Evolutionary conservation across 1,139 yeast species (phyloP), one percentile per base, ranked within the genome.

Genomic region (Geotrichum cucujoidarum): DNA sequence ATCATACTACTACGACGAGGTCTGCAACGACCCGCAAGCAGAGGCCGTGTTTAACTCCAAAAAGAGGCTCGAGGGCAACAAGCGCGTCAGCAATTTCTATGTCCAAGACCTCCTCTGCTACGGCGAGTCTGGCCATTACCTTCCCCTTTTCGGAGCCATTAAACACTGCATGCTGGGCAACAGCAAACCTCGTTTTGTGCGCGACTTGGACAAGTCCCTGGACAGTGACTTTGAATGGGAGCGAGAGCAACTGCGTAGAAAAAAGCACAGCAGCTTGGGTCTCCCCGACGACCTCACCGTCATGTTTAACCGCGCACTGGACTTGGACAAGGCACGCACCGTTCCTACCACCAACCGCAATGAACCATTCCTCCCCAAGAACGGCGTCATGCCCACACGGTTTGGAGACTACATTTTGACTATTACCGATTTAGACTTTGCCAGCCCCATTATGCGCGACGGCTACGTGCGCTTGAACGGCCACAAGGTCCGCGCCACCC

Each of bases 391-490:
- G 3, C 46, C 40, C 1, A 37, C 47, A 13, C 37, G 22, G 13
- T 18, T 11, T 25, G 42, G 49, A n/a, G 45, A 40, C 27, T 45
- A 18, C 20, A 18, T 45, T n/a, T 14, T 45, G 7, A 31, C 38
- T 7, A 30, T 45, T 13, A 32, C 42, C 2, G 11, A 21, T 7
- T 34, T 45, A 4, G 45, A 45, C 14, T 40, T 45, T 30, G 49
- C 24, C 10, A 40, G 40, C 8, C 49, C 49, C 1, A 45, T 45
- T 30, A 29, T 45, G 1, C 29, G 25, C 2, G 49, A 45, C 22
- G 45, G 49, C 7, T 35, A 16, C 14, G 49, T 45, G 21, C 10
- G 32, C 13, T n/a, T 45, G 1, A 45, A 45, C 21, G 45, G 38
- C 2, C 25, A 30, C 21, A 21, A 16, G 13, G 45, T 45, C 5